Evolutionary conservation across 2,329 filamentous ascomycete genomes (phyloP).

Genomic region (Diaporthe ampelina): DNA sequence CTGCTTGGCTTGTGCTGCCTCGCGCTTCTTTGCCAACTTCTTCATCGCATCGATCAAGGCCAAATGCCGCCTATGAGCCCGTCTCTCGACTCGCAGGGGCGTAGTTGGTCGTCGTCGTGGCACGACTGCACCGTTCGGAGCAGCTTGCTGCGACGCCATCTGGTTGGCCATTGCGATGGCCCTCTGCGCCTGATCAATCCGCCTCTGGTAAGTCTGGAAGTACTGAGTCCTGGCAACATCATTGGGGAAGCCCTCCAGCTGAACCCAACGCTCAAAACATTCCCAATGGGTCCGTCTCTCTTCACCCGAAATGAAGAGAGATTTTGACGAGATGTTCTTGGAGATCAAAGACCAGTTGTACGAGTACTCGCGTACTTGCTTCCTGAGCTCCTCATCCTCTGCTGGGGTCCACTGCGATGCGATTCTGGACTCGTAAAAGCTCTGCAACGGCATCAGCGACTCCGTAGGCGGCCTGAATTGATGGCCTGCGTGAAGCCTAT

Average conservation of each 20-base stretch:
- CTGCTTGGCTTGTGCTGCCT: conserved; percentile 87
- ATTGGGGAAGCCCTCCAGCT: conserved; percentile 87
- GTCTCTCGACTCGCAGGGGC: conserved; percentile 87
- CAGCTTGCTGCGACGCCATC: conserved; percentile 56
- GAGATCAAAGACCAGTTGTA: conserved; percentile 99
- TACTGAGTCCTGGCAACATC: conserved; percentile 98
- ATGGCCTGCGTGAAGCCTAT: conserved; percentile 90
- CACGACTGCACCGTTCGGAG: conserved; percentile 58
- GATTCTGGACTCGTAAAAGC: conserved; percentile 88
- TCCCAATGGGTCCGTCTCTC: conserved; percentile 97
- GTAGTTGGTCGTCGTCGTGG: conserved; percentile 79
- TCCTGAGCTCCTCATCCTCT: conserved; percentile 91
- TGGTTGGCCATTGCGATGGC: conserved; percentile 68
- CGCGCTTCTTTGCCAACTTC: conserved; percentile 94
- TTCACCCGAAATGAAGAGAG: conserved; percentile 84
- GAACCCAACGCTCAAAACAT: conserved; percentile 97
- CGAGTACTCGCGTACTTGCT: conserved; percentile 89
- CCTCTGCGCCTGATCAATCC: conserved; percentile 72
- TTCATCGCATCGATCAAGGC: conserved; percentile 94
- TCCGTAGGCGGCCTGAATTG: conserved; percentile 95
- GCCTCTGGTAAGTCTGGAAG: conserved; percentile 79
- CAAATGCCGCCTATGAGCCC: conserved; percentile 87
- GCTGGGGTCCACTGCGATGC: conserved; percentile 92
- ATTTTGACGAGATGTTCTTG: conserved; percentile 80
- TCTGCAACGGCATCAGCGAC: conserved; percentile 88